Conservation (phyloP, 306 rosid species). For the Lathyrus tuberosus region DNA sequence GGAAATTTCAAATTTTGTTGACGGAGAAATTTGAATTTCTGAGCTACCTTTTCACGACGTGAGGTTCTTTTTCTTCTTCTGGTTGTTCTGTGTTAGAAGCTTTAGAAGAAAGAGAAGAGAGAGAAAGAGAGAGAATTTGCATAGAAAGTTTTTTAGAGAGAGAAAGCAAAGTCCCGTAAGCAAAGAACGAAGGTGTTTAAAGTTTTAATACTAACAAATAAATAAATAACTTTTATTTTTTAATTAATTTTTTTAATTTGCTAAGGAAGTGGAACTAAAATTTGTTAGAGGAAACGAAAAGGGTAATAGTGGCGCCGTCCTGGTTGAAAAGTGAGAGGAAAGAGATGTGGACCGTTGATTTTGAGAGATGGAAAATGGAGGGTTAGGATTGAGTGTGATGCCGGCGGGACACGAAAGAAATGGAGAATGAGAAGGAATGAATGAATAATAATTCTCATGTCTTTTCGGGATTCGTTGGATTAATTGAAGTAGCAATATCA, state of each 20-base stretch:
- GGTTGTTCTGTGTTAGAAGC: constrained; percentile 34
- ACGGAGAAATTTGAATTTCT: constrained; percentile 28
- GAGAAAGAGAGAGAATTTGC: constrained; percentile 36
- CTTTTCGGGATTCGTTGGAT: neutral
- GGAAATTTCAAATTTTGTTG: neutral
- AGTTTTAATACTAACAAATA: neutral
- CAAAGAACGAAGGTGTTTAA: constrained; percentile 31
- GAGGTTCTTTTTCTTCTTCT: constrained; percentile 8
- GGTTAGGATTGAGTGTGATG: constrained; percentile 42
- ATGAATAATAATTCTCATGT: neutral
- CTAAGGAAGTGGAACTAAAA: constrained; percentile 36
- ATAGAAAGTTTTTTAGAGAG: constrained; percentile 32
- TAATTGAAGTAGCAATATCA: neutral
- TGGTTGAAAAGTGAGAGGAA: constrained; percentile 36
- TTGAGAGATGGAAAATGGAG: constrained; percentile 32
- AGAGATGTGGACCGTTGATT: constrained; percentile 48
- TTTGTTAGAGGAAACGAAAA: neutral
- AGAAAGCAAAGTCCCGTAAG: constrained; percentile 52
- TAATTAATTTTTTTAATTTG: neutral
- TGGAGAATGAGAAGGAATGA: neutral
- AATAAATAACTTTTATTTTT: neutral
- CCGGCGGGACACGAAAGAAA: constrained; percentile 44
- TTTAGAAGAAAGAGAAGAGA: constrained; percentile 44
- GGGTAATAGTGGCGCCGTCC: constrained; percentile 57
- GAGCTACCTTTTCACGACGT: constrained; percentile 45